Evolutionary conservation across 2,329 filamentous ascomycete genomes (phyloP).

Genomic region (Diaporthe sp.): DNA sequence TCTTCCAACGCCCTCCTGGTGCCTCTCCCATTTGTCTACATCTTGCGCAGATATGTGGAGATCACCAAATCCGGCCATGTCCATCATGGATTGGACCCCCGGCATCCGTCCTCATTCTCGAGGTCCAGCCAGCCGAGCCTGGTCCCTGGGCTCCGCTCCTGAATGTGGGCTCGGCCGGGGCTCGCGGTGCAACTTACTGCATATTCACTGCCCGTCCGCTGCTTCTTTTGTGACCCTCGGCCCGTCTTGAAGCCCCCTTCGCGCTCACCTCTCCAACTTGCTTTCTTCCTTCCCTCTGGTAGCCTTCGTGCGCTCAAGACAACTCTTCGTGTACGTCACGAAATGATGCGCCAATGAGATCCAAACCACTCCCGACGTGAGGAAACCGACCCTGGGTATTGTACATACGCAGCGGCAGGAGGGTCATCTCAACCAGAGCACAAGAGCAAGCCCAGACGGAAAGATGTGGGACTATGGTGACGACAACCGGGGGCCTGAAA

Average conservation of each 20-base stretch:
- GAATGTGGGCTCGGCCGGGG: constrained; percentile 14
- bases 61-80: constrained; percentile 12
- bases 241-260: constrained; percentile 8
- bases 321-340: neutral
- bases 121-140: constrained; percentile 12
- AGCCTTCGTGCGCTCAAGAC: neutral
- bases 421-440: neutral
- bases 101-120: constrained; percentile 6
- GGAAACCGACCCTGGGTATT: constrained; percentile 25
- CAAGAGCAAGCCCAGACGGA: neutral
- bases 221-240: constrained; percentile 19
- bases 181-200: constrained; percentile 14
- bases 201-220: constrained; percentile 3
- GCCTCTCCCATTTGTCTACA: constrained; percentile 32
- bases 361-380: constrained; percentile 2
- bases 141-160: constrained; percentile 20
- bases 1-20: constrained; percentile 1
- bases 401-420: neutral
- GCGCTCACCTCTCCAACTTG: neutral
- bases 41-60: constrained; percentile 1
- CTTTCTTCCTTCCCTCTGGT: neutral
- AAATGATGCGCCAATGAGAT: constrained; percentile 16
- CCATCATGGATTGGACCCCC: constrained; percentile 16
- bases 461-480: constrained; percentile 35
- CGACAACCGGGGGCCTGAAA: constrained; percentile 31